Evolutionary conservation across 2,329 filamentous ascomycete species (phyloP).

Genomic region (Exutisphaerella laricina): DNA sequence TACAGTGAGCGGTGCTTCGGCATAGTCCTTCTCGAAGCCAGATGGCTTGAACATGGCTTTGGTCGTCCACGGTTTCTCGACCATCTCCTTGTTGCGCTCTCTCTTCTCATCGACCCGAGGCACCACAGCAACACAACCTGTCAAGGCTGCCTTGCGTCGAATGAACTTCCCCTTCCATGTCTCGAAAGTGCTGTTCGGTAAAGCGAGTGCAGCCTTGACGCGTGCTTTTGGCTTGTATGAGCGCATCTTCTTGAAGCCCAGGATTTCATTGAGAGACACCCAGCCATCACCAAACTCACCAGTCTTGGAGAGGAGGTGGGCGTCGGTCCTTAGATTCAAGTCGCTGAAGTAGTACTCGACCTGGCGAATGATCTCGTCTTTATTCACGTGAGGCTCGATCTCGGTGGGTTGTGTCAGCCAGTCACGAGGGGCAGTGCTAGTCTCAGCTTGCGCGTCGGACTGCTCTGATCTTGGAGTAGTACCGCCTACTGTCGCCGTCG

Average conservation of each 20-base stretch:
- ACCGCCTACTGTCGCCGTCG: no score
- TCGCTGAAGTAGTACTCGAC: constrained; percentile 49
- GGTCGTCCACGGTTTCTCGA: constrained; percentile 32
- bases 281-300: constrained; percentile 39
- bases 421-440: no score
- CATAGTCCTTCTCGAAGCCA: constrained; percentile 62
- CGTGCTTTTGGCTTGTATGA: constrained; percentile 36
- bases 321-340: constrained; percentile 41
- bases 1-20: constrained; percentile 72
- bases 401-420: no score
- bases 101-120: constrained; percentile 22
- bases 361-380: constrained; percentile 31
- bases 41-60: constrained; percentile 42
- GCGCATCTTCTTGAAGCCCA: constrained; percentile 44
- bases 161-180: constrained; percentile 40
- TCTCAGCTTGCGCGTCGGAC: no score
- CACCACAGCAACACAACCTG: constrained; percentile 20
- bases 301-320: constrained; percentile 38
- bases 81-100: constrained; percentile 29
- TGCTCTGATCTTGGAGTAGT: no score
- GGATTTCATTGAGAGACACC: constrained; percentile 41
- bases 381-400: no score
- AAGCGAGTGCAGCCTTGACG: constrained; percentile 39
- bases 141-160: constrained; percentile 39
- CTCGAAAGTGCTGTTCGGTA: constrained; percentile 39